A percentile compares a stretch with the other conserved stretches of the same genome.
Evolutionary conservation across 169 alveolate genomes (phyloP).

Genomic region (Plasmodium blacklocki): DNA sequence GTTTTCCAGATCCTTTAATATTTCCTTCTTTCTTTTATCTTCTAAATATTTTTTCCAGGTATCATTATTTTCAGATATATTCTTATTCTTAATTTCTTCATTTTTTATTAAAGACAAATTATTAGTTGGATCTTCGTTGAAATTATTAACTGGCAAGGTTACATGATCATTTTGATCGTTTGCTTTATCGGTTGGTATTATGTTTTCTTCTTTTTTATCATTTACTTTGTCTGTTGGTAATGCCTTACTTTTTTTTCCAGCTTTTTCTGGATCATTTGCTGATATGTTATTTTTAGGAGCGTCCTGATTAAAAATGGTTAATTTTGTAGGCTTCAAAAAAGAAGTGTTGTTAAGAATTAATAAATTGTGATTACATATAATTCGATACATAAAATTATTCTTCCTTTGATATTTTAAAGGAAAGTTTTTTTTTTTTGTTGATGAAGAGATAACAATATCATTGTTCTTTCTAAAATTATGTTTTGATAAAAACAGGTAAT

Average conservation of each 20-base stretch:
- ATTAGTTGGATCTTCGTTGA: not conserved
- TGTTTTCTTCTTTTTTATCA: not conserved
- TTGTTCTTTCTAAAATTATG: constrained; percentile 5
- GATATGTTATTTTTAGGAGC: not conserved
- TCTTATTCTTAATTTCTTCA: not conserved
- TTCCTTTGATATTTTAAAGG: constrained; percentile 7
- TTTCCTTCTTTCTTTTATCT: constrained; percentile 50
- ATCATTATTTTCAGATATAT: constrained; percentile 9
- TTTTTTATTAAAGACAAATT: not conserved
- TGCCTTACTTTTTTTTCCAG: no score
- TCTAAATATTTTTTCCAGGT: constrained; percentile 48
- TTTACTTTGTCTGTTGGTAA: not conserved
- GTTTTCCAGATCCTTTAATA: constrained; percentile 46
- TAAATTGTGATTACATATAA: not conserved
- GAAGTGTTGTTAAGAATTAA: not conserved
- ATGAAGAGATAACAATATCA: not conserved
- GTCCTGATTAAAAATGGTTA: constrained; percentile 16
- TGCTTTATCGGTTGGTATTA: not conserved
- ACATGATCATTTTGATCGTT: not conserved
- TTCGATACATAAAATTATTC: not conserved
- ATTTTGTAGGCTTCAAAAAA: constrained; percentile 15
- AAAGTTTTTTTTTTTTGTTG: constrained; percentile 6
- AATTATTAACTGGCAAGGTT: not conserved
- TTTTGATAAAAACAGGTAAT: constrained; percentile 29
- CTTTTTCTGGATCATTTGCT: not conserved